phyloP scores from a whole-genome alignment of 768 basidiomycete species.

The Mycena latifolia region DNA sequence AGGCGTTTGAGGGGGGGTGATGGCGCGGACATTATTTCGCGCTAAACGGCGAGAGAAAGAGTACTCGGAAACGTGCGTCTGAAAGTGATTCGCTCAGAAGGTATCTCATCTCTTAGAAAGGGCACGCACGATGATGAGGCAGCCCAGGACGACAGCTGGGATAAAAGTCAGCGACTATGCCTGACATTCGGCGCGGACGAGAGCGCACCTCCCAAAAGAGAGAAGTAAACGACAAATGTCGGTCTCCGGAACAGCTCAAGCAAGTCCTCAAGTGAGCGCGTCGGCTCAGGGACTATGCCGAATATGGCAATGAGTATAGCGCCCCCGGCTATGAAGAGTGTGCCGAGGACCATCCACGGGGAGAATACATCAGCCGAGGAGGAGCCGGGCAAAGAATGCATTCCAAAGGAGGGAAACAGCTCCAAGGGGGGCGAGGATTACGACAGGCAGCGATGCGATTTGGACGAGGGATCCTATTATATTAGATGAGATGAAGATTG shows the following conservation, averaged over 20 bases:
- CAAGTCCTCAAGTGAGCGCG: slow-evolving; percentile 88
- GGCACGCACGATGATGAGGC: slow-evolving; percentile 71
- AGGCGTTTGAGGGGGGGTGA: slow-evolving; percentile 45
- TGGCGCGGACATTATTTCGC: slow-evolving; percentile 34
- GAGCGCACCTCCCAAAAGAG: slow-evolving; percentile 62
- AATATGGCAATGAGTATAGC: slow-evolving; percentile 92
- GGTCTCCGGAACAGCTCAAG: slow-evolving; percentile 80
- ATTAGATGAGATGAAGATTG: slow-evolving; percentile 90
- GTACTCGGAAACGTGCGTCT: slow-evolving; percentile 85
- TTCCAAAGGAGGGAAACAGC: slow-evolving; percentile 96
- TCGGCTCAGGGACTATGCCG: slow-evolving; percentile 91
- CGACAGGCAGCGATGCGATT: slow-evolving; percentile 93
- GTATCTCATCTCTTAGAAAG: neutral
- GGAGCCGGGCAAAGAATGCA: slow-evolving; percentile 87
- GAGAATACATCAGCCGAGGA: slow-evolving; percentile 91
- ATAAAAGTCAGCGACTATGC: neutral
- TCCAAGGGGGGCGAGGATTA: slow-evolving; percentile 93
- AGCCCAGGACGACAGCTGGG: slow-evolving; percentile 62
- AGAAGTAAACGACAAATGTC: slow-evolving; percentile 86
- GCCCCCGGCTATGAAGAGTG: slow-evolving; percentile 87
- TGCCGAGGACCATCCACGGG: slow-evolving; percentile 87
- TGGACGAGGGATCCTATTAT: slow-evolving; percentile 90
- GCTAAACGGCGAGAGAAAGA: slow-evolving; percentile 59
- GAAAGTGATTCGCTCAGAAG: slow-evolving; percentile 8
- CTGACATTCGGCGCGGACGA: neutral